Evolutionary conservation across 2,329 filamentous ascomycete genomes (phyloP), one percentile per base, ranked within the genome.

Genomic region (Penicillium fuscoglaucum): DNA sequence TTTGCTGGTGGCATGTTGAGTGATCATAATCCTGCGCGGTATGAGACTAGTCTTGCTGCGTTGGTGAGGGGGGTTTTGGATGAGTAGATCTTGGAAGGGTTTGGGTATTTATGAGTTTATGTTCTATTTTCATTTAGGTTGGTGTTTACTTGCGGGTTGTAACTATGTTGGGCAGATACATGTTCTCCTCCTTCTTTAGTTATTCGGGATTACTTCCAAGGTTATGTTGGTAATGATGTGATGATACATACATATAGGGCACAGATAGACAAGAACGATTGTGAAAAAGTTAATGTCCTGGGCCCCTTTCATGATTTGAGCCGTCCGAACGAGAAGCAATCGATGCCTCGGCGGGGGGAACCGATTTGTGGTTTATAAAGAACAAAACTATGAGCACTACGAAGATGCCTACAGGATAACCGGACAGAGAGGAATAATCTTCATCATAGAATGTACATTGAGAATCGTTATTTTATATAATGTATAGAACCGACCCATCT

Each of bases 1-100:
- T 91, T 93, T 70, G 87, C 86, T 6, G 84, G 86, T 26, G 86
- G 87, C 47, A 90, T 91, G 87, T 78, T 93, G 73, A 81, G 85
- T 59, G 90, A 93, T 70, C 90, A 93, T 70, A 90, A 85, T 63
- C 90, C 90, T 3, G 88, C 84, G 28, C 81, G 86, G 63, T 93
- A 93, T 69, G 90, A 92, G 73, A 83, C 84, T 59, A 86, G 85
- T 58, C 73, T 93, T 65, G 83, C 84, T 57, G 84, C 84, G 60
- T 76, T 92, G 70, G 74, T 76, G 59, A 67, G 75, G 70, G 77
- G 74, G 61, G 73, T 77, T 73, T 67, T 78, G 65, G 78, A 76
- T 68, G 74, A 73, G 67, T 77, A 65, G 35, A 19, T 2, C 13
- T 44, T 17, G n/a, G 15, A 9, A 21, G 35, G n/a, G 1, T 24